Evolutionary conservation across 371 early-diverging fungal genomes (phyloP).

Genomic region (Dinochytrium kinnereticum): DNA sequence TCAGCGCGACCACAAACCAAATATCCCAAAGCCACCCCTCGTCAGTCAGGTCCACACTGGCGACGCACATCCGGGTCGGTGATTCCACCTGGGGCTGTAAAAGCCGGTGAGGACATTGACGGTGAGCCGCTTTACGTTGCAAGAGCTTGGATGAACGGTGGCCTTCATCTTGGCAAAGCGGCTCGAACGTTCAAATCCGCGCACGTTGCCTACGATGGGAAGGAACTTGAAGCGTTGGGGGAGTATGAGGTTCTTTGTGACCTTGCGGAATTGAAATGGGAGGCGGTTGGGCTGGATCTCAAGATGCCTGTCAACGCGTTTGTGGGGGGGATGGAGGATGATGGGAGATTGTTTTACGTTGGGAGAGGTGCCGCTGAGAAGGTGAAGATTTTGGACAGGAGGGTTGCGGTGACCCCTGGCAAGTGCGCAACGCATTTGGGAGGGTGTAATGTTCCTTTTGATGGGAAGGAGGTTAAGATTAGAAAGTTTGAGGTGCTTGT

Average conservation of each 20-base stretch:
- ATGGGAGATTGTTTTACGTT: conserved; percentile 15
- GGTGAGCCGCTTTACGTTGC: conserved; percentile 18
- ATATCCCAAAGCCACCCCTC: not conserved
- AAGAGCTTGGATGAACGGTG: conserved; percentile 12
- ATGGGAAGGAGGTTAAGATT: conserved; percentile 15
- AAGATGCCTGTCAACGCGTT: conserved; percentile 2
- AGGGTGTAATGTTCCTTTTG: conserved; percentile 24
- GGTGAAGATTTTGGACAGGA: not conserved
- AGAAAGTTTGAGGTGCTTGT: conserved; percentile 25
- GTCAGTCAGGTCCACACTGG: not conserved
- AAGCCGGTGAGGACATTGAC: conserved; percentile 10
- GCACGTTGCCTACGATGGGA: conserved; percentile 14
- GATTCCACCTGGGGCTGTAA: conserved; percentile 7
- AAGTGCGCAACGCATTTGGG: conserved; percentile 12
- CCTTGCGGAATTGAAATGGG: not conserved
- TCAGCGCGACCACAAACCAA: not conserved
- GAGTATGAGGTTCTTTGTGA: conserved; percentile 19
- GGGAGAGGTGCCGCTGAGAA: not conserved
- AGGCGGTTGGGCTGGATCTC: not conserved
- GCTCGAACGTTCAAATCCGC: not conserved
- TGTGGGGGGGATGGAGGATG: conserved; percentile 5
- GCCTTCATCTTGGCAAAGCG: conserved; percentile 22
- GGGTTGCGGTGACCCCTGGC: conserved; percentile 11
- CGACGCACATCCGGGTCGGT: not conserved
- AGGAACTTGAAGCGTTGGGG: not conserved